These are phyloP conservation scores for Quambalaria eucalypti DNA, from an alignment of 1,284 basidiomycete genomes.

Conservation along the genomic window DNA sequence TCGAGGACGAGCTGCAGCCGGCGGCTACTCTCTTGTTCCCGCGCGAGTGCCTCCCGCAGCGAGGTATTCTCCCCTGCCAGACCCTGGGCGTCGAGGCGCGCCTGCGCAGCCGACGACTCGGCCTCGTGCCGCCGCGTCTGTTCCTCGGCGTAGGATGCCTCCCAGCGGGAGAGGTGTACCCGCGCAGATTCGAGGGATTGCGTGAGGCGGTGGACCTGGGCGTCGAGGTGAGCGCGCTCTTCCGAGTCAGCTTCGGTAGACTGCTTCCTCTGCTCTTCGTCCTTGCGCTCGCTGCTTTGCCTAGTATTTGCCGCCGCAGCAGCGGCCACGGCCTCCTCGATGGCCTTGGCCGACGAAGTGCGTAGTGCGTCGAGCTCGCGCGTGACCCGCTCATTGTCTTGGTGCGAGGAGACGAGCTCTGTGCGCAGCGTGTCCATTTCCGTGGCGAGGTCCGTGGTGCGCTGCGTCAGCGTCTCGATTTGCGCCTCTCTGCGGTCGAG, in stretches of 20 bases:
- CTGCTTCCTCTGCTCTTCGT: slow-evolving; percentile 53
- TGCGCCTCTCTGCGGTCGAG: slow-evolving; percentile 39
- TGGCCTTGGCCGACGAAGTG: neutral
- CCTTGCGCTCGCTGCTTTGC: slow-evolving; percentile 3
- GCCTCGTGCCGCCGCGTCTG: neutral
- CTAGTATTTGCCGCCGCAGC: neutral
- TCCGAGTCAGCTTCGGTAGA: slow-evolving; percentile 36
- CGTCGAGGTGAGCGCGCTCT: neutral
- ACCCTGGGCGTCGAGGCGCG: neutral
- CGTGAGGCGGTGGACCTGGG: neutral
- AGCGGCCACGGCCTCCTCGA: neutral
- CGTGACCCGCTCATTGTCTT: slow-evolving; percentile 21
- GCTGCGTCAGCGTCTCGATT: slow-evolving; percentile 28
- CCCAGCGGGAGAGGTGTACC: neutral
- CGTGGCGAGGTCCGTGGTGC: slow-evolving; percentile 6
- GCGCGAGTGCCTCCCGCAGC: slow-evolving; percentile 42
- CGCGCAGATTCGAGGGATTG: neutral
- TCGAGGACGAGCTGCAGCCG: slow-evolving; percentile 87
- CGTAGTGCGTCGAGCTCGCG: slow-evolving; percentile 21
- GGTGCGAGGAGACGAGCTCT: slow-evolving; percentile 23
- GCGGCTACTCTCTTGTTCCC: slow-evolving; percentile 64
- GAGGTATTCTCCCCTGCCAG: neutral
- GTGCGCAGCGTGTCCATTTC: slow-evolving; percentile 5
- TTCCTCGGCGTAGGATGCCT: neutral
- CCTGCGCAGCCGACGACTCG: neutral